Base-by-base conservation (phyloP, 257 asterid species). In the Voacanga thouarsii region DNA sequence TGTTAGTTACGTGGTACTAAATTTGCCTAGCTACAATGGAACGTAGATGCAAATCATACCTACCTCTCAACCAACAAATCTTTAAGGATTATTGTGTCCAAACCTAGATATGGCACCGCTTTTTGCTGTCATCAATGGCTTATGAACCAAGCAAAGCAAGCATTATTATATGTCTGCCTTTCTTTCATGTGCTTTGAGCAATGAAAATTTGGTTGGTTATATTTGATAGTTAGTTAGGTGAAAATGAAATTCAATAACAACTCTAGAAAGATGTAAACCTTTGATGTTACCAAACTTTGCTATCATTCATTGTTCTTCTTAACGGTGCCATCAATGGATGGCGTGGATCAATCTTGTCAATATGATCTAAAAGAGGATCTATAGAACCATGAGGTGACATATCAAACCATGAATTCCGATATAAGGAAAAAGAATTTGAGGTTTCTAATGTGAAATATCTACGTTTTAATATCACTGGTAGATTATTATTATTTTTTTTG, bases 51-150 rank as follows among this genome's bases (percentile, higher is more conserved):
- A 78, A 65, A 68, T 41, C 78, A 30, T 9, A 69, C 72, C 83
- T 23, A 75, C 82, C 72, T 73, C 74, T 80, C 84, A 74, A 84
- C 88, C 51, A 79, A 70, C 76, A 79, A 79, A 24, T 72, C 76
- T 72, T 50, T 71, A 72, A 21, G 51, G 28, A n/a, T 19, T 68
- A 84, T 84, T 83, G 80, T 77, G 49, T 74, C 66, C 68, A 50
- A 67, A 80, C 53, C 57, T 39, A 10, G n/a, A 7, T 30, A 60
- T n/a, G 26, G 57, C 49, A 19, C 11, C 75, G n/a, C 39, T 43
- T 12, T 66, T n/a, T 14, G 3, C 65, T 60, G 23, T 45, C 63
- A 23, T 23, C 49, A 59, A 56, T 43, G 56, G 81, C 77, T 73
- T 45, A 53, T 63, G 43, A 37, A 12, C 74, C 47, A 80, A 82